Evolutionary conservation across 768 basidiomycete species (phyloP), one percentile per base, ranked within the genome.

Genomic region (Pulveroboletus sp.): DNA sequence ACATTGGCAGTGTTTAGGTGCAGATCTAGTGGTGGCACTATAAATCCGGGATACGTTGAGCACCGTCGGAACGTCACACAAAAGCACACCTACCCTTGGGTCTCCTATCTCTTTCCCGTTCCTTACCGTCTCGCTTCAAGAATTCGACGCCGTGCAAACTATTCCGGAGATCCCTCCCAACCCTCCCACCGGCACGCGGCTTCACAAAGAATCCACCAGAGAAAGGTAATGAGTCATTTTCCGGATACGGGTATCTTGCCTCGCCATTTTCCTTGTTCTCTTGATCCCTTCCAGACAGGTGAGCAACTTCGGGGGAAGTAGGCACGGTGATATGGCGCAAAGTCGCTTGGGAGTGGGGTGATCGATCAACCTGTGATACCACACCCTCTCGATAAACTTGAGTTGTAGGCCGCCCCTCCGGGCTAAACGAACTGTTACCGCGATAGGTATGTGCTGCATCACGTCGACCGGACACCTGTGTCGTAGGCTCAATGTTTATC

Each of bases 11-110:
- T 63, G 36, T 26, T 49, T 10, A 73, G 64, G 15, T 73, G 72
- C 11, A 84, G 61, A 47, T 86, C 83, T 8, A 85, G 66, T 0
- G 79, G 73, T 37, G 83, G 76, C 2, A 77, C 84, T 87, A 50
- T 17, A 37, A 59, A 54, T 39, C 39, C 49, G 18, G 35, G 42
- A 40, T 52, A 39, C 13, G 24, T 49, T 21, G 35, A 9, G 8
- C 31, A 21, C 21, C 11, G 10, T 40, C 17, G 7, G 1, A 5
- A 42, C 4, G 39, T 9, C 17, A 32, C 8, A 28, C 13, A 13
- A 10, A 18, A 32, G 13, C 8, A 15, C 0, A 2, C 60, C 69
- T 66, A 88, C 86, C 78, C 56, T 75, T 74, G 28, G 63, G 68
- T 59, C 77, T 83, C 61, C 73, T 50, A 13, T 76, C 45, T 79